A percentile compares a stretch with the other conserved stretches of the same genome.
phyloP scores from a whole-genome alignment of 768 basidiomycete species.

The Tylopilus felleus region DNA sequence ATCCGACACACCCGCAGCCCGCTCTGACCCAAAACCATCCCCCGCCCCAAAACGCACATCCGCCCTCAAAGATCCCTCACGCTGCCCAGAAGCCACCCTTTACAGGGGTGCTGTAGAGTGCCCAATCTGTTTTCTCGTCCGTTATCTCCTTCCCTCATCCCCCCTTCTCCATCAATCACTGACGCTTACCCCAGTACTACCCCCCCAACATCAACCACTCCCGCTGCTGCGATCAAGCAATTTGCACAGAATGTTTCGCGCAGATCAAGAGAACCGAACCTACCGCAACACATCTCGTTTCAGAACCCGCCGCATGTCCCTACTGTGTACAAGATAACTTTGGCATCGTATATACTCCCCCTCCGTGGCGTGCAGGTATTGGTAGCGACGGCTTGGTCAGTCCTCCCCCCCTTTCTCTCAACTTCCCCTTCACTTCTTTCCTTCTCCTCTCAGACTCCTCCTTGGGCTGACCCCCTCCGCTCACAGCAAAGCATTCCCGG shows the following conservation, averaged over 20 bases:
- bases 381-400: constrained; percentile 70
- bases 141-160: constrained; percentile 34
- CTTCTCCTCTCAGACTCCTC: constrained; percentile 33
- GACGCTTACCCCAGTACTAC: constrained; percentile 69
- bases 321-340: constrained; percentile 98
- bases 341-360: constrained; percentile 84
- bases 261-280: constrained; percentile 98
- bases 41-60: constrained; percentile 50
- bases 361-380: constrained; percentile 76
- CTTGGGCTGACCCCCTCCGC: constrained; percentile 54
- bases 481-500: constrained; percentile 38
- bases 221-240: constrained; percentile 96
- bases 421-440: background rate
- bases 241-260: constrained; percentile 99
- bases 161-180: constrained; percentile 12
- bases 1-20: constrained; percentile 31
- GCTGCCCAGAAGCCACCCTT: constrained; percentile 68
- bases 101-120: constrained; percentile 89
- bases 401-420: constrained; percentile 10
- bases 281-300: constrained; percentile 90
- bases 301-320: constrained; percentile 95
- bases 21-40: constrained; percentile 34
- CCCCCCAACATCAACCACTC: constrained; percentile 97
- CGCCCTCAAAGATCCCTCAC: constrained; percentile 60
- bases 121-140: constrained; percentile 95